These are phyloP conservation scores for Phytophthora palmivora DNA, from an alignment of 352 stramenopile species.

Conservation along the genomic window DNA sequence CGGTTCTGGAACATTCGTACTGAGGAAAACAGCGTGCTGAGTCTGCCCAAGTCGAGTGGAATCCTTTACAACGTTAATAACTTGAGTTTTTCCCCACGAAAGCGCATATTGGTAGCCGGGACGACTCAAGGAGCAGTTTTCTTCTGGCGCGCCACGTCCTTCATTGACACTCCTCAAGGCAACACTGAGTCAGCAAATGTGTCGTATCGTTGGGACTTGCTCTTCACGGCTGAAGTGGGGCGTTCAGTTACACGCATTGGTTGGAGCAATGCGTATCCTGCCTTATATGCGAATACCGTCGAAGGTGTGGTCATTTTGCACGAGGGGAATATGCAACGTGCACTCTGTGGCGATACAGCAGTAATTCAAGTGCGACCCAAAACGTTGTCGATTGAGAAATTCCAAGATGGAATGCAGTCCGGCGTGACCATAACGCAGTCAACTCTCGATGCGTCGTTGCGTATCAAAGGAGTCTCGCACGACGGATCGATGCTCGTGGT, in stretches of 20 bases:
- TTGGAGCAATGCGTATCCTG: slow-evolving; percentile 73
- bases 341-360: slow-evolving; percentile 80
- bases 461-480: slow-evolving; percentile 89
- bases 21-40: slow-evolving; percentile 94
- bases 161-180: slow-evolving; percentile 29
- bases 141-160: slow-evolving; percentile 89
- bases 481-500: slow-evolving; percentile 78
- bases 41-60: slow-evolving; percentile 58
- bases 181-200: slow-evolving; percentile 22
- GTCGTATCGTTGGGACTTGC: slow-evolving; percentile 73
- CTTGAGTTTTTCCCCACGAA: slow-evolving; percentile 89
- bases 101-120: slow-evolving; percentile 89
- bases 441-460: slow-evolving; percentile 65
- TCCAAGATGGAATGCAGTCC: slow-evolving; percentile 61
- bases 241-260: slow-evolving; percentile 58
- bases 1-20: slow-evolving; percentile 93
- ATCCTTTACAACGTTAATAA: slow-evolving; percentile 77
- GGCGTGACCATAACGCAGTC: slow-evolving; percentile 65
- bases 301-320: slow-evolving; percentile 83
- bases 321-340: slow-evolving; percentile 87
- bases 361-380: slow-evolving; percentile 84
- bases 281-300: slow-evolving; percentile 74
- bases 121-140: slow-evolving; percentile 87
- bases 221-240: slow-evolving; percentile 67
- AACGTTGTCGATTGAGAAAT: slow-evolving; percentile 77